Evolutionary conservation across 2,329 filamentous ascomycete genomes (phyloP).

Genomic region (Penicillium carneum): DNA sequence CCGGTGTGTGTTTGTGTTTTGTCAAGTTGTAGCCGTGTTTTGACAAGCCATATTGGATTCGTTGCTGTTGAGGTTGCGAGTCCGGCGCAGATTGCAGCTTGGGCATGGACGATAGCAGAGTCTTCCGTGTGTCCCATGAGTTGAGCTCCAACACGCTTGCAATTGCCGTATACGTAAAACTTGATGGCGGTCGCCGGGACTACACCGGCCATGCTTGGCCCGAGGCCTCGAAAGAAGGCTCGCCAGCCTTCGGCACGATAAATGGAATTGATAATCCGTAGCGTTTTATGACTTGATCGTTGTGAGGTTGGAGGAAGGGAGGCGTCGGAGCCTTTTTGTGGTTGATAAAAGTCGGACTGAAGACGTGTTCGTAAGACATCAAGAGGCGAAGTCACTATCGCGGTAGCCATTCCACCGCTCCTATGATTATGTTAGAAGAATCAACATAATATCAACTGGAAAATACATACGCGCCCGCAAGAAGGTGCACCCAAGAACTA

Average conservation of each 20-base stretch:
- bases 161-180: constrained; percentile 51
- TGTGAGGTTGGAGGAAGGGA: not conserved
- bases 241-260: constrained; percentile 49
- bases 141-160: constrained; percentile 45
- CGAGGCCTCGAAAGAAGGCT: constrained; percentile 48
- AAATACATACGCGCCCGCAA: constrained; percentile 47
- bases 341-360: constrained; percentile 92
- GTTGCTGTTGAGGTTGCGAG: constrained; percentile 48
- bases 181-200: constrained; percentile 51
- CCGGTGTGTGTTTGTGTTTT: constrained; percentile 37
- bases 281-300: constrained; percentile 49
- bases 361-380: constrained; percentile 98
- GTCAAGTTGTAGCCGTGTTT: constrained; percentile 70
- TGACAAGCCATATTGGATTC: constrained; percentile 61
- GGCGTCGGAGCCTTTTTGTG: constrained; percentile 58
- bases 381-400: constrained; percentile 88
- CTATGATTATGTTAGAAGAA: constrained; percentile 24
- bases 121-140: constrained; percentile 41
- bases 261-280: constrained; percentile 48
- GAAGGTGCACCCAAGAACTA: constrained; percentile 40
- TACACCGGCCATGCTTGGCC: constrained; percentile 50
- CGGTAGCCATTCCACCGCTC: constrained; percentile 81
- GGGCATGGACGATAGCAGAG: constrained; percentile 43
- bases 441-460: constrained; percentile 8
- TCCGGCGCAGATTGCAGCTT: constrained; percentile 47